Conservation (phyloP, 345 rosid species). For the Eucalyptus sp. region DNA sequence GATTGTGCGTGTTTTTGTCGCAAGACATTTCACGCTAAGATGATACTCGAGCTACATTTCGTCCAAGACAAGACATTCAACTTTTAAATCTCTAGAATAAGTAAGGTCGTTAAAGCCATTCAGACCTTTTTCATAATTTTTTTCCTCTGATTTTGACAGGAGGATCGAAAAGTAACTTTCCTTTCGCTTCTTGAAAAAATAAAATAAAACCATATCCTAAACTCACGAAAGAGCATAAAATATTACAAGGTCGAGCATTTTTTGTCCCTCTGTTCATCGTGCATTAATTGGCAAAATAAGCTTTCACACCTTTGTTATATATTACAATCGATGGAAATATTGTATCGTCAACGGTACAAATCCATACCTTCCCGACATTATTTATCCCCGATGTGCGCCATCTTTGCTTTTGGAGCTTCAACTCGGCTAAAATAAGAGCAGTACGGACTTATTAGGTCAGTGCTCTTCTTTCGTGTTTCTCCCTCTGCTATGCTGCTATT, state of each 20-base stretch:
- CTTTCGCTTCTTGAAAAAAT: not conserved
- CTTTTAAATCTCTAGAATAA: not conserved
- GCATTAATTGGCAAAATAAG: not conserved
- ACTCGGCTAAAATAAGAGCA: not conserved
- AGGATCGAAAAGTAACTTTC: not conserved
- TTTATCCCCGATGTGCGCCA: not conserved
- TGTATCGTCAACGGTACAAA: not conserved
- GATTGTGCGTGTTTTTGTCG: not conserved
- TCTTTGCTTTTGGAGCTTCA: not conserved
- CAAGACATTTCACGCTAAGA: not conserved
- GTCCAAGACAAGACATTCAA: not conserved
- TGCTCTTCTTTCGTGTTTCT: not conserved
- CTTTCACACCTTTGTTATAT: not conserved
- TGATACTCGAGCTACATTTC: not conserved
- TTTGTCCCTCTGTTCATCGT: not conserved
- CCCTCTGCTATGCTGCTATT: not conserved
- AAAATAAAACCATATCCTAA: not conserved
- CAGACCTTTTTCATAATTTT: not conserved
- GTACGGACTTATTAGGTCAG: not conserved
- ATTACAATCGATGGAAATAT: not conserved
- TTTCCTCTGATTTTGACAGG: not conserved
- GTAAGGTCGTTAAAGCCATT: not conserved
- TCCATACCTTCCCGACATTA: not conserved
- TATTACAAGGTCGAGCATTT: not conserved
- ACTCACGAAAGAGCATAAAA: not conserved